Evolutionary conservation across 179 eudicot species (phyloP).

Genomic region (Pouteria campechiana): DNA sequence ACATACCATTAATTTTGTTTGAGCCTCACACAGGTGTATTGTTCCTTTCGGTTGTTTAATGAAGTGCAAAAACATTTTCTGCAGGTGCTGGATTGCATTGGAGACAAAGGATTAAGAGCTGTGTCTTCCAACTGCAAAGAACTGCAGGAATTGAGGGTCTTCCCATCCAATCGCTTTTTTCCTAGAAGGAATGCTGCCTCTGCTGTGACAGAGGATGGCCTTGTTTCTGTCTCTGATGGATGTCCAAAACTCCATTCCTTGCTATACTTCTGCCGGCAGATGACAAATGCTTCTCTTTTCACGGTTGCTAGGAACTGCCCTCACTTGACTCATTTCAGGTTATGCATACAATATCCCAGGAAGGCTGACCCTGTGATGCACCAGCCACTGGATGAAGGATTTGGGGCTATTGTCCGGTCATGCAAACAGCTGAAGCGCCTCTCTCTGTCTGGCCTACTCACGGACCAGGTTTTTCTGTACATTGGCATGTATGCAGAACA

Average conservation of each 20-base stretch:
- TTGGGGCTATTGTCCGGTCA: constrained; percentile 70
- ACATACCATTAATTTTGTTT: background rate
- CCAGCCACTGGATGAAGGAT: constrained; percentile 79
- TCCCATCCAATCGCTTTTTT: constrained; percentile 55
- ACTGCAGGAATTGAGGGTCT: constrained; percentile 74
- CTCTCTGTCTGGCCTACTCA: constrained; percentile 62
- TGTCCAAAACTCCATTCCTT: constrained; percentile 74
- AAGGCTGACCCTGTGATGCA: constrained; percentile 58
- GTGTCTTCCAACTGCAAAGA: constrained; percentile 71
- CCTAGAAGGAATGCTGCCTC: constrained; percentile 37
- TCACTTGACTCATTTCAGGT: constrained; percentile 51
- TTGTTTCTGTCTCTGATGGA: constrained; percentile 71
- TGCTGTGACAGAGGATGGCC: constrained; percentile 72
- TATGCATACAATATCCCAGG: constrained; percentile 50
- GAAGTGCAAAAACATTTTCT: background rate
- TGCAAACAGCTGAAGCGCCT: constrained; percentile 62
- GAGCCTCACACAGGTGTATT: too few species aligned
- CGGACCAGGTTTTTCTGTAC: constrained; percentile 68
- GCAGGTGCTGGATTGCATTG: constrained; percentile 74
- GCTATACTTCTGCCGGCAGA: constrained; percentile 73
- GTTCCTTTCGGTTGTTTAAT: background rate
- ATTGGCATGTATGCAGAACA: constrained; percentile 85
- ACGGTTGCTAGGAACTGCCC: constrained; percentile 82
- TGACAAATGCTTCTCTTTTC: constrained; percentile 79
- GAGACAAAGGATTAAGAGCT: constrained; percentile 58